Evolutionary conservation across 768 basidiomycete species (phyloP).

Genomic region (Boletus rubroflammeus): DNA sequence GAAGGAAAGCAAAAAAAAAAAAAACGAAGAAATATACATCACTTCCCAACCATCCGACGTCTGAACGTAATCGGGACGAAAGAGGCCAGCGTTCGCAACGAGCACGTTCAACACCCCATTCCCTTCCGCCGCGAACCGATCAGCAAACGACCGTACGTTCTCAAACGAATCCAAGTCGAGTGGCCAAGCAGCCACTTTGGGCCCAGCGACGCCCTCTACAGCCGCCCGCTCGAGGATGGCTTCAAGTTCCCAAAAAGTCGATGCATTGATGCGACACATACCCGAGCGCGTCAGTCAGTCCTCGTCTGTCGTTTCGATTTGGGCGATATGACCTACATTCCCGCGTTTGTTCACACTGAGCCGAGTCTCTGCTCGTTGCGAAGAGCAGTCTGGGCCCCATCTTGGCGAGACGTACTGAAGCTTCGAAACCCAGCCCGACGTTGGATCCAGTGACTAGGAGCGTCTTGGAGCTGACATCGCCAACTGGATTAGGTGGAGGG

Average conservation of each 20-base stretch:
- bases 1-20: not conserved
- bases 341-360: conserved; percentile 19
- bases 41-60: conserved; percentile 46
- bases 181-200: conserved; percentile 26
- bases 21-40: conserved; percentile 28
- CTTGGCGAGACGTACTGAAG: conserved; percentile 29
- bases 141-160: conserved; percentile 29
- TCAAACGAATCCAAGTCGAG: conserved; percentile 32
- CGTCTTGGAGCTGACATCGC: conserved; percentile 42
- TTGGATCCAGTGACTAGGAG: conserved; percentile 49
- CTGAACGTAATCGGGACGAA: conserved; percentile 10
- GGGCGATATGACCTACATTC: conserved; percentile 2
- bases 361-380: conserved; percentile 31
- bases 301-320: not conserved
- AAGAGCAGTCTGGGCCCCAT: conserved; percentile 32
- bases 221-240: conserved; percentile 11
- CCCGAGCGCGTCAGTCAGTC: not conserved
- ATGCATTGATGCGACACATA: not conserved
- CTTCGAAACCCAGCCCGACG: conserved; percentile 31
- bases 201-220: not conserved
- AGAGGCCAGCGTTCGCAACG: conserved; percentile 30
- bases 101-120: conserved; percentile 23
- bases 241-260: not conserved
- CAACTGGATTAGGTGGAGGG: conserved; percentile 1
- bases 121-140: conserved; percentile 25